Conservation (phyloP, 345 rosid genomes). For the Hibiscus mutabilis region DNA sequence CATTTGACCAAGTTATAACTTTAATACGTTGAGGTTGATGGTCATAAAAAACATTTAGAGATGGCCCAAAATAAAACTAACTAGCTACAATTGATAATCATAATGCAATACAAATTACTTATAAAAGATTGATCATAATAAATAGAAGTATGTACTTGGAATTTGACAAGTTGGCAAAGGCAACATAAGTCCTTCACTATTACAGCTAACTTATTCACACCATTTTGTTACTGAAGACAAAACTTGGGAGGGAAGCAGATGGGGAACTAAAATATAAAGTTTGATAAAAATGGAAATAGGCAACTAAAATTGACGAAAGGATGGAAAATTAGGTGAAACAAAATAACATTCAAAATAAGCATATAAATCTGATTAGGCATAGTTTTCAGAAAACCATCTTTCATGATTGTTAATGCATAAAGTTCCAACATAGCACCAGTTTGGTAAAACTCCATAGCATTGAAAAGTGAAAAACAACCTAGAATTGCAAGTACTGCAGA, state of each 20-base stretch:
- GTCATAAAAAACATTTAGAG: background rate
- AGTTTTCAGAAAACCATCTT: background rate
- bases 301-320: background rate
- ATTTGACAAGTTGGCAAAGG: background rate
- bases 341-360: background rate
- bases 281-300: background rate
- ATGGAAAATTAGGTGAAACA: background rate
- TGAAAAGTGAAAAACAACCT: slow-evolving; percentile 1
- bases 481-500: background rate
- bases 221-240: background rate
- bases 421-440: background rate
- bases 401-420: background rate
- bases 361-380: background rate
- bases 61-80: background rate
- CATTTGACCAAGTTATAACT: background rate
- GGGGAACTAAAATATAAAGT: background rate
- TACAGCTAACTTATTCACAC: background rate
- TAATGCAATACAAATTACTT: background rate
- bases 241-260: background rate
- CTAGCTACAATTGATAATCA: background rate
- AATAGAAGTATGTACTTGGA: background rate
- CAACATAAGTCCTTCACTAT: background rate
- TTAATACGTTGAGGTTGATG: background rate
- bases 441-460: background rate
- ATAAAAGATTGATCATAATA: background rate